Conservation (phyloP, 768 basidiomycete genomes). For the Scleroderma citrinum region DNA sequence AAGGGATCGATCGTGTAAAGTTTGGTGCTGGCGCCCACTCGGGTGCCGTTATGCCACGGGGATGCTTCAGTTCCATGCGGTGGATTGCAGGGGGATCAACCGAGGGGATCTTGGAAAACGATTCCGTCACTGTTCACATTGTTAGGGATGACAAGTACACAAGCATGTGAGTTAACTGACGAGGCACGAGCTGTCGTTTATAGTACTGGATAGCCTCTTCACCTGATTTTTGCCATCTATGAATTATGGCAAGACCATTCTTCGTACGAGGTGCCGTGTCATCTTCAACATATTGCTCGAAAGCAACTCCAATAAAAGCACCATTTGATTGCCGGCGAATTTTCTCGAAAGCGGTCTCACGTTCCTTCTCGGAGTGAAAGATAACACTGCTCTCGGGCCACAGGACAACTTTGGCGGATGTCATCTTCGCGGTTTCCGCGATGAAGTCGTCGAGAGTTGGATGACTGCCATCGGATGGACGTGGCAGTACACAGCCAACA, state of each 20-base stretch:
- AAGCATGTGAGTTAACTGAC: conserved; percentile 37
- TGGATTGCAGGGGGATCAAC: conserved; percentile 43
- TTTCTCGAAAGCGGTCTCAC: conserved; percentile 40
- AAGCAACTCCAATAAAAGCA: conserved; percentile 62
- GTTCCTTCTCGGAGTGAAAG: conserved; percentile 49
- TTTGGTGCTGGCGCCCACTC: conserved; percentile 40
- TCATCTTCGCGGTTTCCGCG: conserved; percentile 45
- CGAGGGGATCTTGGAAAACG: conserved; percentile 56
- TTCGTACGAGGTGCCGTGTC: conserved; percentile 38
- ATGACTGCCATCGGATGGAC: conserved; percentile 35
- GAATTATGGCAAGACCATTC: conserved; percentile 63
- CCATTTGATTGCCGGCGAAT: conserved; percentile 34
- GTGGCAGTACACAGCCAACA: conserved; percentile 66
- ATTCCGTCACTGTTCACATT: conserved; percentile 61
- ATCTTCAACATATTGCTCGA: conserved; percentile 52
- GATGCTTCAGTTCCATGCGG: conserved; percentile 35
- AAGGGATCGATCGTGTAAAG: conserved; percentile 44
- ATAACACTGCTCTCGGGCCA: conserved; percentile 80
- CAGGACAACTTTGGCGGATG: conserved; percentile 50
- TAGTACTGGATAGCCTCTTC: conserved; percentile 52
- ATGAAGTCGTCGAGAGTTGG: conserved; percentile 57
- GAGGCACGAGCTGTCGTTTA: conserved; percentile 72
- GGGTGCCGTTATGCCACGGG: conserved; percentile 35
- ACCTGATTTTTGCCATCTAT: conserved; percentile 28
- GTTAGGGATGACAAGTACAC: conserved; percentile 1